phyloP scores from a whole-genome alignment of 2,329 filamentous ascomycete species.

The Talaromyces atroroseus region DNA sequence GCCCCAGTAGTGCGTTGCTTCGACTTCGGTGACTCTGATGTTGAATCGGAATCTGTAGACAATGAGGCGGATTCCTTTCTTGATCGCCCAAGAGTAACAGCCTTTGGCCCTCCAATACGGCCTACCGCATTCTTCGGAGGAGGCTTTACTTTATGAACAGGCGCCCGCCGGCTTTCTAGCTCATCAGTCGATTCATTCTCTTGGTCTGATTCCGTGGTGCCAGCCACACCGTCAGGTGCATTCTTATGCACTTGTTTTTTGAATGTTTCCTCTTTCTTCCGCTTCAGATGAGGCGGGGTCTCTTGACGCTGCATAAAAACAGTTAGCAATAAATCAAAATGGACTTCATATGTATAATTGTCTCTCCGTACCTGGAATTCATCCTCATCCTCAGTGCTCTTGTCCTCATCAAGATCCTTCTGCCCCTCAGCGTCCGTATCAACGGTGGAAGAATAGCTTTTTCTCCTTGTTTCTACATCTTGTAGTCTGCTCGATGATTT shows the following conservation, averaged over 20 bases:
- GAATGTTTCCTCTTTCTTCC: conserved; percentile 1
- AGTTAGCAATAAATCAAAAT: not conserved
- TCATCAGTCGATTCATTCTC: conserved; percentile 1
- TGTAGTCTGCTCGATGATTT: not conserved
- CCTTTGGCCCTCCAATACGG: conserved; percentile 13
- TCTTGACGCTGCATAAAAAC: conserved; percentile 29
- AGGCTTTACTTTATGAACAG: conserved; percentile 7
- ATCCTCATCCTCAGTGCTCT: conserved; percentile 26
- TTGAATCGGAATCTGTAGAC: conserved; percentile 12
- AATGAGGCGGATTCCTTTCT: conserved; percentile 6
- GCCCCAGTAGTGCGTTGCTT: not conserved
- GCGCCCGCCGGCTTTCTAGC: not conserved
- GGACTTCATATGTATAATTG: not conserved
- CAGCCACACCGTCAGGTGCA: not conserved
- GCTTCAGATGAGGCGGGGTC: conserved; percentile 28
- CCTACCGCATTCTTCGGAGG: conserved; percentile 15
- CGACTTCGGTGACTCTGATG: not conserved
- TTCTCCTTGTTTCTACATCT: not conserved
- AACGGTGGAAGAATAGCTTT: not conserved
- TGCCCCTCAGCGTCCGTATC: not conserved
- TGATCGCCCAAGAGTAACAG: not conserved
- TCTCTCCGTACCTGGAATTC: conserved; percentile 33
- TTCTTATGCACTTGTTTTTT: not conserved
- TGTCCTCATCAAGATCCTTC: conserved; percentile 6
- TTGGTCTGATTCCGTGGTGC: conserved; percentile 7